Evolutionary conservation across 139 green algal genomes (phyloP), one percentile per base, ranked within the genome.

Genomic region (Chlamydomonas eustigma): DNA sequence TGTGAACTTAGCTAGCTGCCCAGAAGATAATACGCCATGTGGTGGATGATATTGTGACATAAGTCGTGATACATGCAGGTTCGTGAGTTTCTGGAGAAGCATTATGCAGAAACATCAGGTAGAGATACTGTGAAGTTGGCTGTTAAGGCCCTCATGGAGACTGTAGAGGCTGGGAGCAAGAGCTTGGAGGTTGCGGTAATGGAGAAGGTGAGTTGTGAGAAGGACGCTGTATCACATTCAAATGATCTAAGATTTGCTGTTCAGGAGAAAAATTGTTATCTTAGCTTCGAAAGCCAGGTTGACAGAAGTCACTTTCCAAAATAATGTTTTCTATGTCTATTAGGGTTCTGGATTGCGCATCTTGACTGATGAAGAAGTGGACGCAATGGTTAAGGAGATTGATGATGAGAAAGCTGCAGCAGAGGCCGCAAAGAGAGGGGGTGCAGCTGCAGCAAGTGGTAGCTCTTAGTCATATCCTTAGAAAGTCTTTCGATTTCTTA

Each of bases 51-150:
- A n/a, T n/a, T n/a, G n/a, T n/a, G n/a, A n/a, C n/a, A n/a, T n/a
- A n/a, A n/a, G n/a, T n/a, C n/a, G n/a, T n/a, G n/a, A n/a, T n/a
- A n/a, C n/a, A 58, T 25, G 4, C 64, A 91, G 85, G 90, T 96
- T 24, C 86, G 94, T n/a, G 96, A 99, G 85, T 99, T 92, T 79
- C 83, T 99, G 70, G 96, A 99, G 85, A 99, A 98, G 92, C 88
- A 97, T 76, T 98, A 95, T 38, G 79, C 82, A 33, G 90, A 97
- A 70, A 92, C 80, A 2, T 82, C 64, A 1, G 93, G 92, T 18
- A 71, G 84, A 22, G 92, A 92, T 31, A 93, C 94, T 1, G 73
- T 98, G 64, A 98, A 98, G 87, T 88, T 98, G 74, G 90, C 93
- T 5, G 85, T 99, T 31, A 85, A 86, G 1, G 92, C 96, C 28